phyloP scores from a whole-genome alignment of 176 grass and related monocot species.

The Eremochloa ophiuroides region DNA sequence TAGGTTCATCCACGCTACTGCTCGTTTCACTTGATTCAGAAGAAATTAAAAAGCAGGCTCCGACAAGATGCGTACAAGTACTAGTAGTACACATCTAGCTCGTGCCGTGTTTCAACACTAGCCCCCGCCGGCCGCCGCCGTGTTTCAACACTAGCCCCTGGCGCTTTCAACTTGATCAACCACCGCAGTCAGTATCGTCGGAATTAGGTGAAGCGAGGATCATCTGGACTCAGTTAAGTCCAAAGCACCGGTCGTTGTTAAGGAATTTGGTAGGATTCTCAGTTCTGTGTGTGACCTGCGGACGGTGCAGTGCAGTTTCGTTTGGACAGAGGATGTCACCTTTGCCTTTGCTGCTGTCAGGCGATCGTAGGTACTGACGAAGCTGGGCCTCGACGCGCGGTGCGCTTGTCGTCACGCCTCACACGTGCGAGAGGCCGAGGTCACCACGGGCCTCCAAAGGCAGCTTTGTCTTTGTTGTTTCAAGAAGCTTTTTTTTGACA shows the following conservation, averaged over 20 bases:
- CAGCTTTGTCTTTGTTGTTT: background rate
- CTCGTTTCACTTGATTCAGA: background rate
- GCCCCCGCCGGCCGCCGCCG: no score
- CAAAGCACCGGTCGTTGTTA: constrained; percentile 20
- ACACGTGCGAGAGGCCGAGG: constrained; percentile 18
- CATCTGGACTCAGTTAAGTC: constrained; percentile 20
- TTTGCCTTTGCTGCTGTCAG: constrained; percentile 24
- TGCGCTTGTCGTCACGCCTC: background rate
- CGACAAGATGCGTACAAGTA: background rate
- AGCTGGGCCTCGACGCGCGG: background rate
- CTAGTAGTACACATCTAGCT: background rate
- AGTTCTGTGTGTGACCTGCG: background rate
- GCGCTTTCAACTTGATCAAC: background rate
- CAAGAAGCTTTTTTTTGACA: background rate
- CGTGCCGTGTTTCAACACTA: constrained; percentile 2
- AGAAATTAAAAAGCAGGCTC: background rate
- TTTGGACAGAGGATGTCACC: background rate
- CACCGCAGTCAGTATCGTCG: constrained; percentile 14
- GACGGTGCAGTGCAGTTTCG: background rate
- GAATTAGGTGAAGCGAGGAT: constrained; percentile 32
- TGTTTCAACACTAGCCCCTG: constrained; percentile 1
- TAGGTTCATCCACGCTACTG: no score
- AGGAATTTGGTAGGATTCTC: background rate
- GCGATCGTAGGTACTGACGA: constrained; percentile 32
- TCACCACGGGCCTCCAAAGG: background rate